These are phyloP conservation scores for Trichoderma koningii DNA, from an alignment of 2,329 filamentous ascomycete genomes.

Conservation along the genomic window DNA sequence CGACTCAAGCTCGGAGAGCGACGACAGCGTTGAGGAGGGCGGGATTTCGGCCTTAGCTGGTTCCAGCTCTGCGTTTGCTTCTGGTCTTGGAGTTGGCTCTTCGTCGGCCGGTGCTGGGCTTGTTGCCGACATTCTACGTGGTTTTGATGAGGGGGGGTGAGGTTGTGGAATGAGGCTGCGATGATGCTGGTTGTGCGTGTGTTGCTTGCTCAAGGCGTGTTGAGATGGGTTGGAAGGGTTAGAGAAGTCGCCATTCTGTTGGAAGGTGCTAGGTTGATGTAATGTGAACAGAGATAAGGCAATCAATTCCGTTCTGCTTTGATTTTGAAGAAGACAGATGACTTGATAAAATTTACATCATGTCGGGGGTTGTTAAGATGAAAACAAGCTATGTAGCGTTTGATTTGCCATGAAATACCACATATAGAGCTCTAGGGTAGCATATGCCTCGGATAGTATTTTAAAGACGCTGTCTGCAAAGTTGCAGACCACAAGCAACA, in stretches of 20 bases:
- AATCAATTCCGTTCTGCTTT: background rate
- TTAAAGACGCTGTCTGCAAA: background rate
- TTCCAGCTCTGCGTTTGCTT: background rate
- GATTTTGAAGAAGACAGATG: background rate
- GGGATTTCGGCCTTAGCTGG: background rate
- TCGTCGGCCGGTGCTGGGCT: background rate
- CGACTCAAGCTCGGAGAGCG: constrained; percentile 8
- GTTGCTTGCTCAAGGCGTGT: no score
- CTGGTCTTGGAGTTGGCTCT: background rate
- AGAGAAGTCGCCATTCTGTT: background rate
- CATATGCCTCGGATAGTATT: background rate
- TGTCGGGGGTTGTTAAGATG: no score
- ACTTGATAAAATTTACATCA: background rate
- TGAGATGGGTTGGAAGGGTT: background rate
- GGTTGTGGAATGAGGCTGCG: background rate
- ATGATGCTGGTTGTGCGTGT: background rate
- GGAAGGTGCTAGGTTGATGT: no score
- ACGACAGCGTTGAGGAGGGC: constrained; percentile 19
- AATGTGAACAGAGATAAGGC: background rate
- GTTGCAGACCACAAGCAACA: no score
- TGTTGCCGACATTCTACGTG: constrained; percentile 4
- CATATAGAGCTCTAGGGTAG: background rate
- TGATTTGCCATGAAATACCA: background rate
- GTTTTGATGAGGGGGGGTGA: no score
- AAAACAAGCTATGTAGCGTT: background rate